phyloP scores from a whole-genome alignment of 345 rosid species.

The Eucalyptus cloeziana region DNA sequence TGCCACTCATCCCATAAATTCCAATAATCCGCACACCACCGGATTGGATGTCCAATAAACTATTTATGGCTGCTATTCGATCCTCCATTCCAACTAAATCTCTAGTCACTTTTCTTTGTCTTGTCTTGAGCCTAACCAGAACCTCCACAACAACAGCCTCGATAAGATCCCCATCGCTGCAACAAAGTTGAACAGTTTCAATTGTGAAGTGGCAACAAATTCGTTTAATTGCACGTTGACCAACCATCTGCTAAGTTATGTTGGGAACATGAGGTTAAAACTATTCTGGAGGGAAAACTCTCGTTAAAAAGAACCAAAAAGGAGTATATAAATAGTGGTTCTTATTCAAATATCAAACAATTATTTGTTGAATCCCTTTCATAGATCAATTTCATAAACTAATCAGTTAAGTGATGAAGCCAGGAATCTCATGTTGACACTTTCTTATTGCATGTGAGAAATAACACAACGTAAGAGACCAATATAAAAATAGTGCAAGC shows the following conservation, averaged over 20 bases:
- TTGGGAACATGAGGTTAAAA: not conserved
- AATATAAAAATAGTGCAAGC: no score
- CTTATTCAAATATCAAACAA: no score
- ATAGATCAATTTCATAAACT: no score
- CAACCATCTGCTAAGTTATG: not conserved
- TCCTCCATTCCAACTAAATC: not conserved
- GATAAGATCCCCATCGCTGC: not conserved
- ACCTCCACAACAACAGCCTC: not conserved
- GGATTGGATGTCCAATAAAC: not conserved
- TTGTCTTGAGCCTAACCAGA: not conserved
- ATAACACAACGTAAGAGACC: no score
- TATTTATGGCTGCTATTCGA: not conserved
- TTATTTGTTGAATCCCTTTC: no score
- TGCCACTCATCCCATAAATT: not conserved
- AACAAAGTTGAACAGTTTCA: not conserved
- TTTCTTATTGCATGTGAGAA: no score
- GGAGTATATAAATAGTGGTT: not conserved
- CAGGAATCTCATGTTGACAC: no score
- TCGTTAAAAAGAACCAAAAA: not conserved
- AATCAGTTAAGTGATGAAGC: no score
- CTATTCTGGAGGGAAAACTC: not conserved
- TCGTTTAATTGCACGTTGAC: not conserved
- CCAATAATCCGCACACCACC: not conserved
- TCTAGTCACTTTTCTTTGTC: not conserved
- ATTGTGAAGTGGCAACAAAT: not conserved